These are phyloP conservation scores for Fusarium sp. DNA, from an alignment of 2,329 filamentous ascomycete species.

Conservation along the genomic window DNA sequence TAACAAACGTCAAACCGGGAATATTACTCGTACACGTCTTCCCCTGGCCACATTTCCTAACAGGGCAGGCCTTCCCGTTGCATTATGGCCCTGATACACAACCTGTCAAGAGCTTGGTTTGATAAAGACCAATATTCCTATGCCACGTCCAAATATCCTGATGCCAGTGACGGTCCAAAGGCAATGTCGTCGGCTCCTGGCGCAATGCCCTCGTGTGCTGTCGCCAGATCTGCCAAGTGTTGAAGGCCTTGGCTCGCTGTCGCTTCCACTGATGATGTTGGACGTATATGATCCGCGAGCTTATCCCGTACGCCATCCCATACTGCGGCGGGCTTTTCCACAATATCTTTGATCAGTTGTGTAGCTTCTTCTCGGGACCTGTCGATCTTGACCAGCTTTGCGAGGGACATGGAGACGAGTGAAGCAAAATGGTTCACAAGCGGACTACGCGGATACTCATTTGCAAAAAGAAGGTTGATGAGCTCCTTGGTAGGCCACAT, in stretches of 20 bases:
- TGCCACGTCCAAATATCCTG: constrained; percentile 56
- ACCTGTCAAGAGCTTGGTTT: neutral
- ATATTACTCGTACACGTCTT: constrained; percentile 38
- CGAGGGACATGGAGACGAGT: constrained; percentile 72
- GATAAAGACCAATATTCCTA: constrained; percentile 22
- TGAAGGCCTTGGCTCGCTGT: constrained; percentile 70
- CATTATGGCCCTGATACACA: neutral
- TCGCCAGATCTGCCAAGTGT: constrained; percentile 72
- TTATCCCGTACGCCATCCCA: constrained; percentile 72
- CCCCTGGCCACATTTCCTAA: neutral
- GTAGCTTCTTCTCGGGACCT: constrained; percentile 71
- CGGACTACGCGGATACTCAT: constrained; percentile 71
- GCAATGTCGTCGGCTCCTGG: constrained; percentile 52
- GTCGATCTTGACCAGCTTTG: constrained; percentile 71
- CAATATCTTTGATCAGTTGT: constrained; percentile 68
- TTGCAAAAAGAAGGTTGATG: constrained; percentile 69
- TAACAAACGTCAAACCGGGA: constrained; percentile 19
- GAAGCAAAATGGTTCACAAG: constrained; percentile 77
- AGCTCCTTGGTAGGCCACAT: constrained; percentile 73
- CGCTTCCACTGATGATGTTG: constrained; percentile 56
- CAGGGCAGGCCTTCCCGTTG: neutral
- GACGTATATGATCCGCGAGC: constrained; percentile 55
- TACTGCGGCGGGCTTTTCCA: constrained; percentile 66
- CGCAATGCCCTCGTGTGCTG: constrained; percentile 58
- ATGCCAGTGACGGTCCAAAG: constrained; percentile 54